phyloP scores from a whole-genome alignment of 371 early-diverging fungal genomes.

The Synchytrium microbalum region DNA sequence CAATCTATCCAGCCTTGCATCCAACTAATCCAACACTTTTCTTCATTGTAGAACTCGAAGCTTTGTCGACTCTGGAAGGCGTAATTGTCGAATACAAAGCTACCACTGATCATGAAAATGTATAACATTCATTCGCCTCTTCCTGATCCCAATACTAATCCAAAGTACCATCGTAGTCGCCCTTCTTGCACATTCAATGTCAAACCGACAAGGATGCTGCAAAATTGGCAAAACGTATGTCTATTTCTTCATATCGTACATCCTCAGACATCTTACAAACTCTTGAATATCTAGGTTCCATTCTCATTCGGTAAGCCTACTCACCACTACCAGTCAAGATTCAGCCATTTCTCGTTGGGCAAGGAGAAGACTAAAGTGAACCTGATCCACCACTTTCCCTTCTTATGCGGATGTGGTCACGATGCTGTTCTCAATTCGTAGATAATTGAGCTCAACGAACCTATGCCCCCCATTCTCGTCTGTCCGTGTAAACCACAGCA shows the following conservation, averaged over 20 bases:
- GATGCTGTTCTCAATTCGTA: neutral
- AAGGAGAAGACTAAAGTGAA: neutral
- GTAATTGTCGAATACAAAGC: slow-evolving; percentile 19
- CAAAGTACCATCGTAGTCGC: neutral
- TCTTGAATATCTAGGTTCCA: neutral
- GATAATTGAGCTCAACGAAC: neutral
- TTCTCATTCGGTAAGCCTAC: neutral
- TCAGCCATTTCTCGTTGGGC: neutral
- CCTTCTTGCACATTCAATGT: neutral
- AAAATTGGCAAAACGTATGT: slow-evolving; percentile 26
- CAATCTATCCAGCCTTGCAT: neutral
- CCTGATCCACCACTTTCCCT: neutral
- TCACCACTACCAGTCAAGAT: neutral
- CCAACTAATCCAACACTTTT: neutral
- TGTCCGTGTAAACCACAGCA: neutral
- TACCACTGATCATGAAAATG: slow-evolving; percentile 13
- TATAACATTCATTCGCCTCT: slow-evolving; percentile 4
- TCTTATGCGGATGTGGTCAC: neutral
- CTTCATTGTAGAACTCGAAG: slow-evolving; percentile 65
- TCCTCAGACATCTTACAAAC: neutral
- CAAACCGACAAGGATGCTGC: neutral
- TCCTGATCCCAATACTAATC: neutral
- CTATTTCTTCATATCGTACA: neutral
- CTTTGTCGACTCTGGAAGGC: slow-evolving; percentile 66
- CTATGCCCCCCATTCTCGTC: too few relatives aligned